These are phyloP conservation scores for Actinomortierella wolfii DNA, from an alignment of 371 early-diverging fungal genomes.

Conservation along the genomic window DNA sequence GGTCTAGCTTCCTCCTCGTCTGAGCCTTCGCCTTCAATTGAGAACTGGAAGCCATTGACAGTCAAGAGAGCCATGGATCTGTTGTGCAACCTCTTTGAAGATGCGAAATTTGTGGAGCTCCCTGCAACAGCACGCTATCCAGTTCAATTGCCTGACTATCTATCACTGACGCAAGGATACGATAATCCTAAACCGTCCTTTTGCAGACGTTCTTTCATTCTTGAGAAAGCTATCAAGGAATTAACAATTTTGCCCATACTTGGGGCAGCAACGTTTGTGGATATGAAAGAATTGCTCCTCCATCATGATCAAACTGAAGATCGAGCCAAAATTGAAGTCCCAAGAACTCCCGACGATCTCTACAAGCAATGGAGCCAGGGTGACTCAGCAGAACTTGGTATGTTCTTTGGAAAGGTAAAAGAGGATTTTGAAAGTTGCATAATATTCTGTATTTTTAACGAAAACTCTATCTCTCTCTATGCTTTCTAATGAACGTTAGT, in stretches of 20 bases:
- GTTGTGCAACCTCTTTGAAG: slow-evolving; percentile 33
- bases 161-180: slow-evolving; percentile 22
- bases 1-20: neutral
- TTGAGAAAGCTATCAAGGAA: slow-evolving; percentile 20
- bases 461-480: neutral
- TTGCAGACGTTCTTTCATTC: slow-evolving; percentile 26
- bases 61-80: slow-evolving; percentile 23
- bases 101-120: slow-evolving; percentile 24
- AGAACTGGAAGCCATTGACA: slow-evolving; percentile 9
- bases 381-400: neutral
- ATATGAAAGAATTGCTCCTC: slow-evolving; percentile 26
- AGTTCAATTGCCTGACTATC: slow-evolving; percentile 21
- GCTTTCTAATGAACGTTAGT: slow-evolving; percentile 8
- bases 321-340: too few relatives aligned
- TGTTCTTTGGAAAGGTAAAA: neutral
- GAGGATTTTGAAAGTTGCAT: too few relatives aligned
- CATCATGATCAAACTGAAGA: slow-evolving; percentile 4
- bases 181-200: slow-evolving; percentile 3
- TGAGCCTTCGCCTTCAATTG: neutral
- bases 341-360: neutral
- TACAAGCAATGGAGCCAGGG: slow-evolving; percentile 11
- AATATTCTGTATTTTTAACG: neutral
- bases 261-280: slow-evolving; percentile 19
- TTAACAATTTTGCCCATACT: slow-evolving; percentile 21
- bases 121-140: slow-evolving; percentile 5